A percentile compares a stretch with the other conserved stretches of the same genome.
These are phyloP conservation scores for Pharnaceum exiguum DNA, from an alignment of 148 eudicot species.

Conservation along the genomic window DNA sequence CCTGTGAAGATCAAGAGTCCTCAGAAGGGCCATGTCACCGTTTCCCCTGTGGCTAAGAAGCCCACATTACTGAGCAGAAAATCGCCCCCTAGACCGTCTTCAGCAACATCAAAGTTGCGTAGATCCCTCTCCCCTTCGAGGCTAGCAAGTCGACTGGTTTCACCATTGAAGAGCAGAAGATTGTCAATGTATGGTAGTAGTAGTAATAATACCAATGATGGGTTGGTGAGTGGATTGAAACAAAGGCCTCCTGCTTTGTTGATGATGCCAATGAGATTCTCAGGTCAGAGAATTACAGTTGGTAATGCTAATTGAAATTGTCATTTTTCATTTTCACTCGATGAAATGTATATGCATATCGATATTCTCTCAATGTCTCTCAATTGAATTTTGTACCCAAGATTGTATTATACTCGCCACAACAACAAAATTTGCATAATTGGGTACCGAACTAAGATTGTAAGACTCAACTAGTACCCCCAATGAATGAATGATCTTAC, in stretches of 20 bases:
- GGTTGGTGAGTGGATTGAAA: conserved; percentile 46
- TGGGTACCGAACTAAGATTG: too few species aligned
- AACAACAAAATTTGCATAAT: too few species aligned
- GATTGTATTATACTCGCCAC: not conserved
- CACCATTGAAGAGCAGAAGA: conserved; percentile 75
- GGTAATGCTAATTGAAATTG: conserved; percentile 7
- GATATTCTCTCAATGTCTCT: conserved; percentile 32
- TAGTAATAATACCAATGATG: conserved; percentile 17
- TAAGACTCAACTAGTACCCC: too few species aligned
- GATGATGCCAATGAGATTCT: conserved; percentile 42
- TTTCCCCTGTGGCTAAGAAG: conserved; percentile 44
- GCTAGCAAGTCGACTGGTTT: conserved; percentile 60
- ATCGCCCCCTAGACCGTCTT: conserved; percentile 24
- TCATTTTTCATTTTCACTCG: not conserved
- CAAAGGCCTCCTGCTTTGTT: conserved; percentile 39
- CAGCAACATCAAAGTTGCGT: conserved; percentile 36
- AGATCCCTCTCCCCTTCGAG: conserved; percentile 84
- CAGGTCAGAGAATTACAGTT: conserved; percentile 26
- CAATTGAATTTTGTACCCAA: too few species aligned
- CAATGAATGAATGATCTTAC: too few species aligned
- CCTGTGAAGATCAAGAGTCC: conserved; percentile 58
- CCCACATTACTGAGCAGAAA: conserved; percentile 13
- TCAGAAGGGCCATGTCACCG: conserved; percentile 19
- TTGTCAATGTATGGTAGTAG: conserved; percentile 24
- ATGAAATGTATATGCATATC: not conserved